A percentile compares a stretch with the other conserved stretches of the same genome.
phyloP scores from a whole-genome alignment of 352 stramenopile species.

The Globisporangium spinosum region DNA sequence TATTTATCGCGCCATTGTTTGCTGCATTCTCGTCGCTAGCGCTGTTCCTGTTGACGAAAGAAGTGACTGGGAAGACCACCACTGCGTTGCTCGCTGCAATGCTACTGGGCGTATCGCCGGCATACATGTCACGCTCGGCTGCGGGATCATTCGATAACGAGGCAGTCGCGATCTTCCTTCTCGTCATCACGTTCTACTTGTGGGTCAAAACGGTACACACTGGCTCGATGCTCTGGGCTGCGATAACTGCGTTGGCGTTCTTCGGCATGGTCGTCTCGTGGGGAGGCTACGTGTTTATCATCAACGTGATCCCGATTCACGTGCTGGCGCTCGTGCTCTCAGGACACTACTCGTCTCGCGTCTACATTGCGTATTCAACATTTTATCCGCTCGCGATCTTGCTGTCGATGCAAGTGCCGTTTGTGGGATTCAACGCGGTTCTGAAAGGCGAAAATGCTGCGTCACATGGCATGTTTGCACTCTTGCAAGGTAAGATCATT shows the following conservation, averaged over 20 bases:
- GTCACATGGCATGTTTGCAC: conserved; percentile 91
- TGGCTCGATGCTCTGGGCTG: conserved; percentile 72
- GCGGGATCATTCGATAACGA: conserved; percentile 99
- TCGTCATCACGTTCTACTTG: conserved; percentile 96
- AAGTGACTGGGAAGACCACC: conserved; percentile 61
- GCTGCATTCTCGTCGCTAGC: conserved; percentile 80
- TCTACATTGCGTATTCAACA: conserved; percentile 97
- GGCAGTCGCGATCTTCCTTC: conserved; percentile 96
- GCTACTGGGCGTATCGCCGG: conserved; percentile 94
- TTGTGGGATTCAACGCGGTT: conserved; percentile 97
- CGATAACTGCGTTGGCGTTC: conserved; percentile 84
- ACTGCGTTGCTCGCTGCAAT: conserved; percentile 87
- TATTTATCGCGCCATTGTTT: conserved; percentile 89
- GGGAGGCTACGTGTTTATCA: conserved; percentile 99
- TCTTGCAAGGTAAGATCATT: conserved; percentile 68
- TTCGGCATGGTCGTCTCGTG: conserved; percentile 96
- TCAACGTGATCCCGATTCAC: conserved; percentile 98
- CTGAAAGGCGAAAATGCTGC: conserved; percentile 70
- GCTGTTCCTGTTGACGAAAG: conserved; percentile 84
- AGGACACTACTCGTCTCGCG: conserved; percentile 86
- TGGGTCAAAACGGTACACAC: conserved; percentile 89
- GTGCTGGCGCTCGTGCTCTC: conserved; percentile 88
- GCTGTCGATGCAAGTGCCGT: conserved; percentile 96
- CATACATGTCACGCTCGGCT: conserved; percentile 96
- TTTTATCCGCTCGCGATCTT: conserved; percentile 97